A percentile compares a stretch with the other conserved stretches of the same genome.
These are phyloP conservation scores for Leishmania gerbilli DNA, from an alignment of 208 protist species.

Conservation along the genomic window DNA sequence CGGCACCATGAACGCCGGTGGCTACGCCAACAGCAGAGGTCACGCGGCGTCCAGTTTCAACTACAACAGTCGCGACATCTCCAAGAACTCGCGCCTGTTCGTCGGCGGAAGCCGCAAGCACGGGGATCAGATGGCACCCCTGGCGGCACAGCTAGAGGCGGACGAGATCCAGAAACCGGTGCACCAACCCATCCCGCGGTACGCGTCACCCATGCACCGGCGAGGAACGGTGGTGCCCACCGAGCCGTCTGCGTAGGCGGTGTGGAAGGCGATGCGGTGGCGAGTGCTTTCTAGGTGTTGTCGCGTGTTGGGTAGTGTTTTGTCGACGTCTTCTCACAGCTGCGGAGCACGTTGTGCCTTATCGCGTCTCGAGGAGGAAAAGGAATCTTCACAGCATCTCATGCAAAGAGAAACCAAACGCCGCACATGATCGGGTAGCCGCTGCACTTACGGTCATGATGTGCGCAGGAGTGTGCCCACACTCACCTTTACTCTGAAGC, in stretches of 20 bases:
- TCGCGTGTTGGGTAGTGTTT: not conserved
- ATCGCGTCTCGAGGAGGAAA: not conserved
- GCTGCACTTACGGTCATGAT: not conserved
- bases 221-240: conserved; percentile 27
- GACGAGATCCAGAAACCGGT: conserved; percentile 69
- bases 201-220: conserved; percentile 79
- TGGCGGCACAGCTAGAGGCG: conserved; percentile 73
- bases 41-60: conserved; percentile 54
- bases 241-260: not conserved
- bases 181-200: conserved; percentile 74
- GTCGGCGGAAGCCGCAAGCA: conserved; percentile 56
- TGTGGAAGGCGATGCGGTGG: not conserved
- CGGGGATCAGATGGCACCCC: conserved; percentile 59
- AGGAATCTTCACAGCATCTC: not conserved
- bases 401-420: not conserved
- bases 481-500: not conserved
- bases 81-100: conserved; percentile 70
- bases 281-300: not conserved
- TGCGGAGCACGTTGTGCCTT: not conserved
- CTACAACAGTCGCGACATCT: conserved; percentile 64
- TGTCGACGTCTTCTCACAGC: conserved; percentile 1
- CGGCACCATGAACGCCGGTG: conserved; percentile 78
- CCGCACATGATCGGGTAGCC: not conserved
- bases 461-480: not conserved
- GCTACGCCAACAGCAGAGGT: conserved; percentile 62